Evolutionary conservation across 768 basidiomycete genomes (phyloP).

Genomic region (Crepidotus variabilis): DNA sequence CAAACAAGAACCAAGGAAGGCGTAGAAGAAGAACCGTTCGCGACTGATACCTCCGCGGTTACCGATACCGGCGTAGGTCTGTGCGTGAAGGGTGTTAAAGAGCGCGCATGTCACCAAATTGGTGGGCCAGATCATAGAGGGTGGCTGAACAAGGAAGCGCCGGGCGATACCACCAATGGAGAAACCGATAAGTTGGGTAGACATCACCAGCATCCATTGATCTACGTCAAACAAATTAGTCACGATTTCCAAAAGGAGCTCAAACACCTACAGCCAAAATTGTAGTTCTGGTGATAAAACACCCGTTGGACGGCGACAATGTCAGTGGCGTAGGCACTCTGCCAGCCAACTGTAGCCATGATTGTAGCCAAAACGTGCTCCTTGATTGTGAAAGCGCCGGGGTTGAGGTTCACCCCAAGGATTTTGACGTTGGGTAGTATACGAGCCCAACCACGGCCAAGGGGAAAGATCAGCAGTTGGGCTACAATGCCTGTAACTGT

Average conservation of each 20-base stretch:
- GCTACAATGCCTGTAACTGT: conserved; percentile 59
- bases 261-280: conserved; percentile 45
- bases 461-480: conserved; percentile 65
- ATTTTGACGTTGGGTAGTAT: conserved; percentile 49
- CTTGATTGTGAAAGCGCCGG: conserved; percentile 73
- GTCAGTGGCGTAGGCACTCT: conserved; percentile 71
- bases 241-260: not conserved
- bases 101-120: conserved; percentile 70
- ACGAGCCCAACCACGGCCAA: conserved; percentile 57
- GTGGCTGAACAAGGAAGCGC: conserved; percentile 73
- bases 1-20: conserved; percentile 48
- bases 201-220: conserved; percentile 79
- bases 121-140: conserved; percentile 77
- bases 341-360: conserved; percentile 35
- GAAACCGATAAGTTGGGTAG: conserved; percentile 76
- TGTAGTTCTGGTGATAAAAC: conserved; percentile 63
- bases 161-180: conserved; percentile 71
- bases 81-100: conserved; percentile 81
- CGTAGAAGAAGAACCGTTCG: conserved; percentile 73
- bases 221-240: conserved; percentile 32
- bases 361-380: conserved; percentile 67
- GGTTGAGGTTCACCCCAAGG: conserved; percentile 52
- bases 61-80: conserved; percentile 64
- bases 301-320: conserved; percentile 75
- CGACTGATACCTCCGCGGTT: conserved; percentile 64